Percentiles rank a stretch among this genome's conserved stretches.
These are phyloP conservation scores for Leptodontidium sp. DNA, from an alignment of 2,329 filamentous ascomycete genomes.

Conservation along the genomic window DNA sequence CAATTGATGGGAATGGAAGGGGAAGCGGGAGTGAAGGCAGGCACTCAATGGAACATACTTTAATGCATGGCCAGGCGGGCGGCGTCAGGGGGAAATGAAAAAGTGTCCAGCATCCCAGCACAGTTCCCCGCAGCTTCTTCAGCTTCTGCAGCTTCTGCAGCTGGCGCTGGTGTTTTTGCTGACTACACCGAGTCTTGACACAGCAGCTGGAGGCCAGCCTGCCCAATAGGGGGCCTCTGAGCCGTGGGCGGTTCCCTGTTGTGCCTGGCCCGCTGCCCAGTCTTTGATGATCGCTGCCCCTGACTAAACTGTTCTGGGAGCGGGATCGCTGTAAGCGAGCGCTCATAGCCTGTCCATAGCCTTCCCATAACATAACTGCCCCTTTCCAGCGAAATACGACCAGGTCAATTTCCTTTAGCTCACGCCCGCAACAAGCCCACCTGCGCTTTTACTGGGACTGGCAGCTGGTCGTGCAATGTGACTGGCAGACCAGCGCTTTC, in stretches of 20 bases:
- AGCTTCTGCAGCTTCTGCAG: no score
- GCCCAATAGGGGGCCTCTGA: no score
- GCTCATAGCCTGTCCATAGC: constrained; percentile 4
- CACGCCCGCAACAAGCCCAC: not conserved
- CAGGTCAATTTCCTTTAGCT: constrained; percentile 29
- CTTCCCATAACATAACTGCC: not conserved
- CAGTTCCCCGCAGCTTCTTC: constrained; percentile 12
- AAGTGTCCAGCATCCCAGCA: constrained; percentile 9
- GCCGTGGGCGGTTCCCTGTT: not conserved
- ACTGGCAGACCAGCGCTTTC: not conserved
- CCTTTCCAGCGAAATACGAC: constrained; percentile 27
- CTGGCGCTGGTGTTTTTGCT: not conserved
- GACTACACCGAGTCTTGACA: not conserved
- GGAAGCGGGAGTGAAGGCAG: not conserved
- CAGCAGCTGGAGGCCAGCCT: not conserved
- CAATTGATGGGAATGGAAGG: not conserved
- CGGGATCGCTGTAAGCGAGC: constrained; percentile 23
- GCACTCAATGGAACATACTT: constrained; percentile 1
- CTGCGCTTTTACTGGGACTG: not conserved
- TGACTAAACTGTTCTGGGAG: constrained; percentile 18
- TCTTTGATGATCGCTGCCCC: constrained; percentile 18
- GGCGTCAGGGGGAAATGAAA: constrained; percentile 25
- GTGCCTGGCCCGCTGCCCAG: not conserved
- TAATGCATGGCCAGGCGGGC: not conserved
- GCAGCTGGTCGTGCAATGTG: not conserved